phyloP scores from a whole-genome alignment of 179 eudicot genomes.

The Heliamphora pulchella region DNA sequence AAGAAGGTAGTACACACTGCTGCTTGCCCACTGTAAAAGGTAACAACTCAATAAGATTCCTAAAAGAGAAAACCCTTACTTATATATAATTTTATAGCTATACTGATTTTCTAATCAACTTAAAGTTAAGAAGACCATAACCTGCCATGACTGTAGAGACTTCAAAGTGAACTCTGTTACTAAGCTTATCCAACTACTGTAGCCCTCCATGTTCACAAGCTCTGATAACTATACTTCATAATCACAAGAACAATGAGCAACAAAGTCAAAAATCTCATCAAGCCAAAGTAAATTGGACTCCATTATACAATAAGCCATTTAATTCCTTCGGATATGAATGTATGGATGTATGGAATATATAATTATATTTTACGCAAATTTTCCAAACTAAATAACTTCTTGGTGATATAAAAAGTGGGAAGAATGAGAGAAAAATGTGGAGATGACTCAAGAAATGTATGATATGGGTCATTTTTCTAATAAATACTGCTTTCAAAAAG shows the following conservation, averaged over 20 bases:
- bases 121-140: slow-evolving; percentile 13
- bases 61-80: not conserved
- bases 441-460: not conserved
- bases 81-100: not conserved
- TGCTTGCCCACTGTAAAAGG: slow-evolving; percentile 80
- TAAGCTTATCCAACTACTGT: slow-evolving; percentile 88
- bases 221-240: slow-evolving; percentile 65
- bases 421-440: not conserved
- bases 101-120: not conserved
- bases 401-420: not conserved
- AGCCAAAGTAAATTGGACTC: slow-evolving; percentile 4
- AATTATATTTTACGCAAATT: not conserved
- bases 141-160: slow-evolving; percentile 97
- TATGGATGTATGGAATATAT: not conserved
- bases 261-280: not conserved
- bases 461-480: not conserved
- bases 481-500: not conserved
- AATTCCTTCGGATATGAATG: slow-evolving; percentile 8
- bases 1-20: slow-evolving; percentile 93
- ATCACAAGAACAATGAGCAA: slow-evolving; percentile 6
- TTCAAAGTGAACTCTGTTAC: slow-evolving; percentile 91
- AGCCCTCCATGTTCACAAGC: slow-evolving; percentile 87
- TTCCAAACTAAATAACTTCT: slow-evolving; percentile 6
- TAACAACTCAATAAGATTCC: slow-evolving; percentile 14
- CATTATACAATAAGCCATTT: not conserved